Conservation (phyloP, 495 filamentous ascomycete genomes). For the Hyaloscypha bicolor region DNA sequence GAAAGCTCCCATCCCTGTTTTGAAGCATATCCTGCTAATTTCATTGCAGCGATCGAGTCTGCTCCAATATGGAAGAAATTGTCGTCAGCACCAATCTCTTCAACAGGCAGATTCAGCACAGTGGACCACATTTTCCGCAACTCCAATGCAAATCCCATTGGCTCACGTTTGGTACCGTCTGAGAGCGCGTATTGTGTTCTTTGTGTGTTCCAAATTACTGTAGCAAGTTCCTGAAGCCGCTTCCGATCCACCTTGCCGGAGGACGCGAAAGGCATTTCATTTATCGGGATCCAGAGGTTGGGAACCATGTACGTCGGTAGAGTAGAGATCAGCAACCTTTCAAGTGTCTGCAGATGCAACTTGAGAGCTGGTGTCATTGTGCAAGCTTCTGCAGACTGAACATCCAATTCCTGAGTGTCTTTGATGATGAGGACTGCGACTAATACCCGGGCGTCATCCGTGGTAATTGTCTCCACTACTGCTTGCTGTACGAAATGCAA, state of each 20-base stretch:
- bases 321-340: neutral
- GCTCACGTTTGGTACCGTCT: neutral
- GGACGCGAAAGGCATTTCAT: conserved; percentile 6
- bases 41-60: conserved; percentile 73
- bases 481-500: too few relatives aligned
- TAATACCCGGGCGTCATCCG: neutral
- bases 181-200: neutral
- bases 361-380: neutral
- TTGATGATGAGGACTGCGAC: neutral
- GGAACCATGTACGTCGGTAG: conserved; percentile 35
- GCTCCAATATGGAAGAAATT: conserved; percentile 68
- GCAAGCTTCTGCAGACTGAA: neutral
- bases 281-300: conserved; percentile 23
- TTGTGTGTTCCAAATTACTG: neutral
- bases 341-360: neutral
- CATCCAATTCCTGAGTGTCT: neutral
- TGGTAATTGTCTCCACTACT: too few relatives aligned
- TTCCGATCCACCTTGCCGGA: conserved; percentile 19
- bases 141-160: neutral
- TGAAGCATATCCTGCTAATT: conserved; percentile 61
- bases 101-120: conserved; percentile 14
- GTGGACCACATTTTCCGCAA: conserved; percentile 14
- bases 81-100: conserved; percentile 48
- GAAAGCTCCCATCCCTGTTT: conserved; percentile 53
- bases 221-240: neutral